A percentile compares a stretch with the other conserved stretches of the same genome.
These are phyloP conservation scores for Trichocladium antarcticum DNA, from an alignment of 495 filamentous ascomycete species.

Conservation along the genomic window DNA sequence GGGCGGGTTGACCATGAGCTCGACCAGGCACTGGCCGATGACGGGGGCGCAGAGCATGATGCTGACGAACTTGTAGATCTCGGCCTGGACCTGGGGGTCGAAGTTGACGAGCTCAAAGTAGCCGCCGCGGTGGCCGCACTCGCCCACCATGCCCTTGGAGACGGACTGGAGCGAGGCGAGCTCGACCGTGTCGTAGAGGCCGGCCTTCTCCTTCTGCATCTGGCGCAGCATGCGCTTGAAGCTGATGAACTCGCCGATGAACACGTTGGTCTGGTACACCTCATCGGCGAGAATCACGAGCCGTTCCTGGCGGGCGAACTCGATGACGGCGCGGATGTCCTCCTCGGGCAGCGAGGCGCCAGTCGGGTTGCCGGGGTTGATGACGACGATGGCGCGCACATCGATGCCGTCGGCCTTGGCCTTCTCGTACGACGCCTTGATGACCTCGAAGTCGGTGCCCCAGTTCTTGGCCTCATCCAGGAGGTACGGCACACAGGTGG, in stretches of 20 bases:
- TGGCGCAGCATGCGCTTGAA: slow-evolving; percentile 86
- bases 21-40: slow-evolving; percentile 88
- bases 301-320: slow-evolving; percentile 74
- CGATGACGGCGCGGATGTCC: slow-evolving; percentile 70
- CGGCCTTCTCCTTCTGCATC: slow-evolving; percentile 61
- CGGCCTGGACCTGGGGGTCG: slow-evolving; percentile 68
- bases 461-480: slow-evolving; percentile 76
- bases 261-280: slow-evolving; percentile 98
- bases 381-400: slow-evolving; percentile 84
- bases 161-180: slow-evolving; percentile 75
- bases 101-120: slow-evolving; percentile 94
- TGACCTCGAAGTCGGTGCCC: slow-evolving; percentile 73
- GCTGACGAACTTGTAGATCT: slow-evolving; percentile 97
- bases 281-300: slow-evolving; percentile 90
- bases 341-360: slow-evolving; percentile 68
- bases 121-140: slow-evolving; percentile 93
- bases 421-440: slow-evolving; percentile 55
- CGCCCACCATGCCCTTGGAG: slow-evolving; percentile 96
- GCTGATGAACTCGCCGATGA: slow-evolving; percentile 80
- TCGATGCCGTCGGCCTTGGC: slow-evolving; percentile 68
- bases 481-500: slow-evolving; percentile 81
- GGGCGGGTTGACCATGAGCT: slow-evolving; percentile 94
- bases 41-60: slow-evolving; percentile 94
- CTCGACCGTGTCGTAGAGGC: slow-evolving; percentile 74
- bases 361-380: slow-evolving; percentile 97